A percentile compares a stretch with the other conserved stretches of the same genome.
phyloP scores from a whole-genome alignment of 1,284 basidiomycete genomes.

The Erythrobasidium hasegawianum region DNA sequence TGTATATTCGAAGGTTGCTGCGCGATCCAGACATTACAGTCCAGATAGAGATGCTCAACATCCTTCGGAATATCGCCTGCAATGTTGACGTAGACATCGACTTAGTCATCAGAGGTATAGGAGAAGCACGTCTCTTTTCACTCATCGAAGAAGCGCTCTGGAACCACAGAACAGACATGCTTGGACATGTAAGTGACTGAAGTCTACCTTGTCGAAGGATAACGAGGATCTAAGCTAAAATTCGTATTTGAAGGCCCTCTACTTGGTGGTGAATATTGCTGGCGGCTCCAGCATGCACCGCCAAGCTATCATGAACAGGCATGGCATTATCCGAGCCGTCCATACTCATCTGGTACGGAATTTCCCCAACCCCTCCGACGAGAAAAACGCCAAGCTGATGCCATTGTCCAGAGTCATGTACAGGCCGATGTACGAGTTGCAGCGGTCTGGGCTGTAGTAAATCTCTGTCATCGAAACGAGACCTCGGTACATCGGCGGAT shows the following conservation, averaged over 20 bases:
- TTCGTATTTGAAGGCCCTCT: constrained; percentile 39
- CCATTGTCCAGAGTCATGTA: constrained; percentile 24
- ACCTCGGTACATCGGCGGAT: not conserved
- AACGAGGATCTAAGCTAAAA: no score
- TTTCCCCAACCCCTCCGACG: no score
- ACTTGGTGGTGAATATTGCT: constrained; percentile 42
- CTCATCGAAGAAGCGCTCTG: constrained; percentile 32
- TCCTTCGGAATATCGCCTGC: constrained; percentile 42
- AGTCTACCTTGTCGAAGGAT: no score
- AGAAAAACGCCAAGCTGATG: no score
- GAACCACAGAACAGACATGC: constrained; percentile 9
- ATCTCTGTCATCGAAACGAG: constrained; percentile 37
- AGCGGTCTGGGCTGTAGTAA: constrained; percentile 41
- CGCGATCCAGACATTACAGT: constrained; percentile 22
- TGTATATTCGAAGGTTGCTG: no score
- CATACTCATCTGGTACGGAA: constrained; percentile 38
- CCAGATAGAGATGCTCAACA: constrained; percentile 39
- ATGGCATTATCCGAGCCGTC: constrained; percentile 31
- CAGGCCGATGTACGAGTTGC: constrained; percentile 37
- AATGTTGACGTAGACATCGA: constrained; percentile 36
- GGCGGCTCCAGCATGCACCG: constrained; percentile 36
- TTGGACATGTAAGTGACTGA: constrained; percentile 35
- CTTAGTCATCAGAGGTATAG: constrained; percentile 36
- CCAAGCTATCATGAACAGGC: constrained; percentile 39
- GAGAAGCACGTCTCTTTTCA: constrained; percentile 40